Evolutionary conservation across 202 grass and related monocot species (phyloP).

Genomic region (Schoenoplectus triqueter): DNA sequence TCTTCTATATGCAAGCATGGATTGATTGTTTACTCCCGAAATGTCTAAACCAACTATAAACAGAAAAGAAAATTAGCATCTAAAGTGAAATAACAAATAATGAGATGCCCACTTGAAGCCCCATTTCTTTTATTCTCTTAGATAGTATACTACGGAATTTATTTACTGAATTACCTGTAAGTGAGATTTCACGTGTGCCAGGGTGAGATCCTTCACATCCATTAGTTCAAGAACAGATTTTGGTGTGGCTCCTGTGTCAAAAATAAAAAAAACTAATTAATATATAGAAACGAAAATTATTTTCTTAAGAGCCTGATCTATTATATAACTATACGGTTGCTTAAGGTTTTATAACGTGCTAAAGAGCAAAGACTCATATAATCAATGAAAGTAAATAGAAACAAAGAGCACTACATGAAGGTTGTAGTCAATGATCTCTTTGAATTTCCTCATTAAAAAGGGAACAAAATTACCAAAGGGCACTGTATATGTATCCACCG

Average conservation of each 20-base stretch:
- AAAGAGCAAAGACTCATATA: no score
- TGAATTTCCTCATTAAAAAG: no score
- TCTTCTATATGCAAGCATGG: no score
- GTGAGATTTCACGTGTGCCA: constrained; percentile 78
- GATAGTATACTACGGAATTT: constrained; percentile 14
- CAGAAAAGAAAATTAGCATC: constrained; percentile 19
- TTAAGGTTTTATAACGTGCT: no score
- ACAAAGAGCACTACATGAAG: no score
- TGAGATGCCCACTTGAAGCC: constrained; percentile 3
- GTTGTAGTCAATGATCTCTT: no score
- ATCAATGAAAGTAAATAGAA: no score
- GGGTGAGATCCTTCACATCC: constrained; percentile 80
- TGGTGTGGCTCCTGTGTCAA: constrained; percentile 55
- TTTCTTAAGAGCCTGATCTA: no score
- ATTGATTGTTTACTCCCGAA: not conserved
- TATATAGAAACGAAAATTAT: not conserved
- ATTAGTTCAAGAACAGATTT: constrained; percentile 80
- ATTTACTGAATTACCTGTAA: constrained; percentile 51
- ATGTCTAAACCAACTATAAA: constrained; percentile 33
- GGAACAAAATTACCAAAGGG: no score
- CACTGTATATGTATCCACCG: no score
- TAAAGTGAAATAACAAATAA: constrained; percentile 34
- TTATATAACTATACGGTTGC: no score
- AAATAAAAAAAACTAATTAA: not conserved
- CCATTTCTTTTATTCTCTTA: constrained; percentile 21